These are phyloP conservation scores for Aureobasidium sp. DNA, from an alignment of 2,329 filamentous ascomycete species.

Conservation along the genomic window DNA sequence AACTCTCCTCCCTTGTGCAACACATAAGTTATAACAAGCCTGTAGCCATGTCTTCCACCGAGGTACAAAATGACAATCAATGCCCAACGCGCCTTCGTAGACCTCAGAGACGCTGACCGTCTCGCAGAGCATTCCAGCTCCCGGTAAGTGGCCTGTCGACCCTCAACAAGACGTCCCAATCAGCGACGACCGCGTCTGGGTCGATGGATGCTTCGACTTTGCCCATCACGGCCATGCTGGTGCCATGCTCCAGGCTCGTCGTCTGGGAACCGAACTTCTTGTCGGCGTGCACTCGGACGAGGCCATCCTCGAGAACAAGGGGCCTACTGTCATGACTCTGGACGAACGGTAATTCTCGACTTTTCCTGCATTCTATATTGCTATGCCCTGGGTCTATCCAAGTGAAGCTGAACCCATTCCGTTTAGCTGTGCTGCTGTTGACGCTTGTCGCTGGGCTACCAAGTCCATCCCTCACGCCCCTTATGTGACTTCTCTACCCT, in stretches of 20 bases:
- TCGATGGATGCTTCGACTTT: conserved; percentile 99
- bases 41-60: conserved; percentile 3
- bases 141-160: conserved; percentile 56
- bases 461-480: conserved; percentile 75
- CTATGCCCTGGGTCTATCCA: not conserved
- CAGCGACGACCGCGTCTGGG: conserved; percentile 75
- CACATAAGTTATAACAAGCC: not conserved
- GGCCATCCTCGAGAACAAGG: conserved; percentile 92
- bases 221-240: conserved; percentile 97
- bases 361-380: not conserved
- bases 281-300: conserved; percentile 95
- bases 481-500: conserved; percentile 87
- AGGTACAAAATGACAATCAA: not conserved
- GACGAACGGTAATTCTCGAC: conserved; percentile 55
- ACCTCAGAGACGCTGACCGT: conserved; percentile 6
- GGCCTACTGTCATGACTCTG: conserved; percentile 92
- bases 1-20: not conserved
- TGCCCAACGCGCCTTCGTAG: not conserved
- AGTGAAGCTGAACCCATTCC: not conserved
- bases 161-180: conserved; percentile 53
- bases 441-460: conserved; percentile 93
- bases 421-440: conserved; percentile 62
- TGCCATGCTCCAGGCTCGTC: conserved; percentile 91
- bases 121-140: conserved; percentile 34
- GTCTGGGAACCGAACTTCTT: conserved; percentile 77